Evolutionary conservation across 352 stramenopile species (phyloP).

Genomic region (Globisporangium perplexum): DNA sequence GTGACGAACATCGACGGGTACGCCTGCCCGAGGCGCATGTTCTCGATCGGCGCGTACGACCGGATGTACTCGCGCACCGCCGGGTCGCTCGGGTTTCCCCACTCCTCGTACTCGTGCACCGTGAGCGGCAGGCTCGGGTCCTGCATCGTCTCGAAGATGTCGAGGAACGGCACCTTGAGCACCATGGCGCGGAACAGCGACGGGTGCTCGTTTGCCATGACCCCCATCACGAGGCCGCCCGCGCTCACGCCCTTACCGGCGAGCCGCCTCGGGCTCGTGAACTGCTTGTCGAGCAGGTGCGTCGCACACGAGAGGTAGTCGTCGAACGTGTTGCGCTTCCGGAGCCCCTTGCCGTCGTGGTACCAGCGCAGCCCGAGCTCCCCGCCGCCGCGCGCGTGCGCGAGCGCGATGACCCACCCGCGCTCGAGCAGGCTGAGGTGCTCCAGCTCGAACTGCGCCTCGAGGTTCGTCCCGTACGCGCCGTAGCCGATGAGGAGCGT

Average conservation of each 20-base stretch:
- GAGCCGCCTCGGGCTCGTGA: slow-evolving; percentile 55
- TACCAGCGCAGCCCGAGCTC: slow-evolving; percentile 89
- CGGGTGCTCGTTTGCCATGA: slow-evolving; percentile 80
- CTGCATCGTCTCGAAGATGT: slow-evolving; percentile 85
- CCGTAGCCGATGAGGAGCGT: slow-evolving; percentile 88
- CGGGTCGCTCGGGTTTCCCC: slow-evolving; percentile 62
- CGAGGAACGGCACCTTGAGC: slow-evolving; percentile 88
- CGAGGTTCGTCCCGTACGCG: slow-evolving; percentile 84
- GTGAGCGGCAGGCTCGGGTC: slow-evolving; percentile 83
- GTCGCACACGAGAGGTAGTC: slow-evolving; percentile 75
- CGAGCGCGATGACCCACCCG: slow-evolving; percentile 86
- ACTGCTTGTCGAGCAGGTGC: slow-evolving; percentile 52
- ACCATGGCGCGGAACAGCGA: slow-evolving; percentile 71
- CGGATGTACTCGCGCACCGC: slow-evolving; percentile 59
- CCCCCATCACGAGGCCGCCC: slow-evolving; percentile 82
- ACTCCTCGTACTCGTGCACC: slow-evolving; percentile 91
- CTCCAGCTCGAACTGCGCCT: slow-evolving; percentile 83
- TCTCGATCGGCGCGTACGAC: slow-evolving; percentile 80
- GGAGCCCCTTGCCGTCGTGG: slow-evolving; percentile 59
- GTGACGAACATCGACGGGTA: slow-evolving; percentile 86
- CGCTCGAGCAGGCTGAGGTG: slow-evolving; percentile 80
- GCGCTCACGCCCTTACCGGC: slow-evolving; percentile 81
- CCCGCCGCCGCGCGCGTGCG: slow-evolving; percentile 85
- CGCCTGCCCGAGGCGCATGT: slow-evolving; percentile 30
- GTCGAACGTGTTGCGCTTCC: slow-evolving; percentile 84